Base-by-base conservation (phyloP, 208 protist genomes). In the Porcisia hertigi region DNA sequence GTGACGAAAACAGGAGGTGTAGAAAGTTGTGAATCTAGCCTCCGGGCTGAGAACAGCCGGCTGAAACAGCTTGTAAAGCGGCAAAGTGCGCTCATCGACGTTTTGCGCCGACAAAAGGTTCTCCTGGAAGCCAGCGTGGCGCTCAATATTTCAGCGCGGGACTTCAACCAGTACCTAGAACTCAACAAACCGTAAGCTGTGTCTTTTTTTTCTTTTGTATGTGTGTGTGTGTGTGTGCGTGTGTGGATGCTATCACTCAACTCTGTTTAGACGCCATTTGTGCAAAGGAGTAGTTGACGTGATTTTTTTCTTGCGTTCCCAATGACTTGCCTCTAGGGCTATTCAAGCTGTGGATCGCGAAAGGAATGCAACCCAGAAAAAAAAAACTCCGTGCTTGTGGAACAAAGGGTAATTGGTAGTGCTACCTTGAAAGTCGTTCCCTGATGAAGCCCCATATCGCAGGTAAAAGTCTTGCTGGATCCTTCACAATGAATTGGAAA, bases 31-130 rank as follows among this genome's bases (percentile, higher is more conserved):
- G 39, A 36, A 1, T 23, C 62, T 49, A 20, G 9, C 0, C 36
- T 47, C 25, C 18, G 45, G 1, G 20, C 0, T 16, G 73, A 97
- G 77, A 97, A 95, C 79, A 66, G 83, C 41, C 94, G 97, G 43
- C 63, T 99, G 20, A 54, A 97, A 9, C 55, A 73, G n/a, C 92
- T 82, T 52, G 83, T 98, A n/a, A 84, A 85, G 60, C 98, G 97
- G 55, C 95, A 98, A 79, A 85, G 83, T 45, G 98, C 97, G 47
- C 86, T 98, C 5, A 98, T 99, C 39, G 96, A 98, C 79, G 80
- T 97, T 5, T 76, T 99, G 49, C 95, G 97, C 73, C 82, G 96
- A 1, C 96, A 99, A 71, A 98, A 98, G 76, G 81, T 98, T 58
- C 91, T 98, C 58, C 77, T 98, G 20, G 97, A 99, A 84, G 92